Evolutionary conservation across 176 grass and related monocot species (phyloP), one percentile per base, ranked within the genome.

Genomic region (Eragrostis curvula): DNA sequence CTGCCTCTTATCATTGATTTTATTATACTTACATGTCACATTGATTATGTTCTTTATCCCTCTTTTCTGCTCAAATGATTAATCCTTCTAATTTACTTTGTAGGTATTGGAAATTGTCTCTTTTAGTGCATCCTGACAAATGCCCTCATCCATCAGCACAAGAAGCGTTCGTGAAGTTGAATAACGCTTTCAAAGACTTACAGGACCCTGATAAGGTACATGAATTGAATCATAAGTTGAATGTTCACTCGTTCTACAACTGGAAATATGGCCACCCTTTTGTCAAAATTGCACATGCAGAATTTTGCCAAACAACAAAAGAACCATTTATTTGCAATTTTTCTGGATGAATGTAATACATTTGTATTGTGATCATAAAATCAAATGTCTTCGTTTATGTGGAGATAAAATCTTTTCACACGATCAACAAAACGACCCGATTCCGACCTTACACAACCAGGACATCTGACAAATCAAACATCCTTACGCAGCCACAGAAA

Each of bases 71-170:
- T 79, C 21, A 49, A 79, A 17, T 71, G 14, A 77, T 53, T 52
- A 81, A 87, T 88, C n/a, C 32, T 49, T n/a, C 18, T 70, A 41
- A 68, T n/a, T 63, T 60, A 71, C 68, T 56, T 41, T 79, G n/a
- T 80, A 97, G 95, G 88, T 98, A 98, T 68, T 98, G 96, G 96
- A 98, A 98, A 81, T 73, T 95, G 80, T 98, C 96, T 70, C 88
- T 98, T 80, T 81, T 98, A 80, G 96, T 98, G 28, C 96, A 98
- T 84, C 96, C 92, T 0, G 96, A 98, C 63, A 98, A 98, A 70
- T 98, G 96, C 50, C 84, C 96, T 81, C 96, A 98, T 89, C 96
- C 96, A 83, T 85, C 82, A 68, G 92, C 96, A 71, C 96, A 98
- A 70, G 88, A 93, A 60, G 92, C 92, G 1, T 98, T 98, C 29